Conservation (phyloP, 2,329 filamentous ascomycete genomes). For the Fusarium concolor region DNA sequence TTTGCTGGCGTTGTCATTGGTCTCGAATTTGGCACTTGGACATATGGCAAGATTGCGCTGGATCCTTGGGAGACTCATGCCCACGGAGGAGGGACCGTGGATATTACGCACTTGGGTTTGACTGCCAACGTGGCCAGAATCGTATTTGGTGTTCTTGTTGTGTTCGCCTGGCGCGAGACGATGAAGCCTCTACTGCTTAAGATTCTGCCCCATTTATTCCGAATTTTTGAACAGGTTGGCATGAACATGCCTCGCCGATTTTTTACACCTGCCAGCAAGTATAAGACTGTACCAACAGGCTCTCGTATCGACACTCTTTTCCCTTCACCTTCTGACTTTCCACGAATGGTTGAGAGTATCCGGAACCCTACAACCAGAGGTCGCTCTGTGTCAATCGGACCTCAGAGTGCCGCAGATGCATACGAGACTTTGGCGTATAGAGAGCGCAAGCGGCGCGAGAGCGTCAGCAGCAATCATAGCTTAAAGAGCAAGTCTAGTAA, state of each 20-base stretch:
- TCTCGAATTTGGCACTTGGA: slow-evolving; percentile 85
- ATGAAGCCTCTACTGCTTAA: slow-evolving; percentile 88
- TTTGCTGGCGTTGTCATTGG: slow-evolving; percentile 93
- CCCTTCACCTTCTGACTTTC: slow-evolving; percentile 88
- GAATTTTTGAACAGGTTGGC: slow-evolving; percentile 82
- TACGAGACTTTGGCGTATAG: slow-evolving; percentile 95
- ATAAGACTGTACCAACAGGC: slow-evolving; percentile 80
- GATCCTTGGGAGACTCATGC: slow-evolving; percentile 59
- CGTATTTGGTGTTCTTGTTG: slow-evolving; percentile 80
- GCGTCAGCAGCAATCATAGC: slow-evolving; percentile 64
- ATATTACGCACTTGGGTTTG: slow-evolving; percentile 74
- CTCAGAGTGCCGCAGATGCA: slow-evolving; percentile 94
- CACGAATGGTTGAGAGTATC: slow-evolving; percentile 83
- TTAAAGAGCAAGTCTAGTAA: slow-evolving; percentile 59
- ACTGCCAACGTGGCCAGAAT: slow-evolving; percentile 74
- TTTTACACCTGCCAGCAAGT: slow-evolving; percentile 91
- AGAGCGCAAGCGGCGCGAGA: slow-evolving; percentile 70
- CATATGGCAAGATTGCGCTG: slow-evolving; percentile 70
- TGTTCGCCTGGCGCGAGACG: slow-evolving; percentile 90
- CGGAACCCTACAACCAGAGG: slow-evolving; percentile 77
- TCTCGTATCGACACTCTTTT: slow-evolving; percentile 85
- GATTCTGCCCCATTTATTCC: slow-evolving; percentile 85
- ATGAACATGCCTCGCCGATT: slow-evolving; percentile 87
- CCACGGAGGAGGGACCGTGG: slow-evolving; percentile 67
- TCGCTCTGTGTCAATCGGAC: slow-evolving; percentile 88